Evolutionary conservation across 345 rosid genomes (phyloP).

Genomic region (Acer yangbiense): DNA sequence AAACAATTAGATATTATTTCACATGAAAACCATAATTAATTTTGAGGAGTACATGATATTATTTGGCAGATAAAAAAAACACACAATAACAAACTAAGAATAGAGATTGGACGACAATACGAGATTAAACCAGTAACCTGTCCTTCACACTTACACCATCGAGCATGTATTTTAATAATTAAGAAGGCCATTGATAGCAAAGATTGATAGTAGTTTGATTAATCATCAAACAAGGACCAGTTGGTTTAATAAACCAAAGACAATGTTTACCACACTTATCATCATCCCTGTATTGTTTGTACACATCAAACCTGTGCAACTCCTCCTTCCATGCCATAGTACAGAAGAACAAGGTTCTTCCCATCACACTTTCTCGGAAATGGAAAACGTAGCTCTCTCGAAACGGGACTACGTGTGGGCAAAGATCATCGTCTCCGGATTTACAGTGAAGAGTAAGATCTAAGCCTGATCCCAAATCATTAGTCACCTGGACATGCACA

Average conservation of each 20-base stretch:
- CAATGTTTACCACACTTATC: background rate
- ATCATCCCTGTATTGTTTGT: background rate
- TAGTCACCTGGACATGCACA: background rate
- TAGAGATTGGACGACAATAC: too few species aligned
- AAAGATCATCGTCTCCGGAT: background rate
- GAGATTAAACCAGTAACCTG: too few species aligned
- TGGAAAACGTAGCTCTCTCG: background rate
- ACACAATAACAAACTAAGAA: too few species aligned
- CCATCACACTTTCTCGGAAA: background rate
- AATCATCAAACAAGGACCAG: background rate
- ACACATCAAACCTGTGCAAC: background rate
- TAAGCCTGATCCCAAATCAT: background rate
- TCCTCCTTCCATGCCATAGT: background rate
- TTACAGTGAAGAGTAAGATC: constrained; percentile 1
- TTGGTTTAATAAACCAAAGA: background rate
- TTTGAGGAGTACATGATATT: background rate
- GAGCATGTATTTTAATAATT: background rate
- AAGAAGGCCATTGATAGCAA: background rate
- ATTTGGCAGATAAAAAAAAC: too few species aligned
- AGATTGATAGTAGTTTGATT: background rate
- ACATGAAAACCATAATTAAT: background rate
- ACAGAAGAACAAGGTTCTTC: background rate
- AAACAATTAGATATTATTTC: too few species aligned
- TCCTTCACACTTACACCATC: too few species aligned
- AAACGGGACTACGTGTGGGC: background rate